Evolutionary conservation across 176 grass and related monocot species (phyloP).

Genomic region (Zea luxurians): DNA sequence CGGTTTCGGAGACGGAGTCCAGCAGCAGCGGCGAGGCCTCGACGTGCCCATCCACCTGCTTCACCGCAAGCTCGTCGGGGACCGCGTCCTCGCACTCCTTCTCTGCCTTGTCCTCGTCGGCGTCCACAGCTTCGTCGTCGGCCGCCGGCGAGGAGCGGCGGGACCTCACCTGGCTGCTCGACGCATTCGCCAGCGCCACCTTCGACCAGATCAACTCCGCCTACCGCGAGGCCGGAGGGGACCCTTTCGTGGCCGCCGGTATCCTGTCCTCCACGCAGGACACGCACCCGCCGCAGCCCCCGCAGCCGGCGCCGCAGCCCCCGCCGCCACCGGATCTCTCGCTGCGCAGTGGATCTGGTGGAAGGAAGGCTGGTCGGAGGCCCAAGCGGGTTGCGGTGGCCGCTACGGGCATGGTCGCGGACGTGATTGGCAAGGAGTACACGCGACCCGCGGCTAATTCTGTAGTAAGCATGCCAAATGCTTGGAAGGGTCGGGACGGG

Average conservation of each 20-base stretch:
- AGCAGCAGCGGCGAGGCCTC: conserved; percentile 40
- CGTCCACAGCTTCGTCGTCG: conserved; percentile 38
- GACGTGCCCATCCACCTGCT: conserved; percentile 23
- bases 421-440: conserved; percentile 78
- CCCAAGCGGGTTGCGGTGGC: conserved; percentile 47
- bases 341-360: conserved; percentile 26
- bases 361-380: conserved; percentile 33
- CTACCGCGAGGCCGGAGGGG: conserved; percentile 57
- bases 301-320: background rate
- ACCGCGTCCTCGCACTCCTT: conserved; percentile 32
- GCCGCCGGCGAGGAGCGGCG: conserved; percentile 39
- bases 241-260: conserved; percentile 62
- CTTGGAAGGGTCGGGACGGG: conserved; percentile 13
- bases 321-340: conserved; percentile 45
- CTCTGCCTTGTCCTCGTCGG: conserved; percentile 37
- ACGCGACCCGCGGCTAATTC: conserved; percentile 22
- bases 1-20: conserved; percentile 34
- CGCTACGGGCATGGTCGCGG: conserved; percentile 64
- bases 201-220: conserved; percentile 70
- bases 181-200: conserved; percentile 60
- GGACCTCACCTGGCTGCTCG: conserved; percentile 66
- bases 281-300: conserved; percentile 1
- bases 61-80: conserved; percentile 36
- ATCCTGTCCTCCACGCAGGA: conserved; percentile 60
- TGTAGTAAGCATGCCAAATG: background rate